Evolutionary conservation across 2,329 filamentous ascomycete species (phyloP).

Genomic region (Plenodomus tracheiphilus): DNA sequence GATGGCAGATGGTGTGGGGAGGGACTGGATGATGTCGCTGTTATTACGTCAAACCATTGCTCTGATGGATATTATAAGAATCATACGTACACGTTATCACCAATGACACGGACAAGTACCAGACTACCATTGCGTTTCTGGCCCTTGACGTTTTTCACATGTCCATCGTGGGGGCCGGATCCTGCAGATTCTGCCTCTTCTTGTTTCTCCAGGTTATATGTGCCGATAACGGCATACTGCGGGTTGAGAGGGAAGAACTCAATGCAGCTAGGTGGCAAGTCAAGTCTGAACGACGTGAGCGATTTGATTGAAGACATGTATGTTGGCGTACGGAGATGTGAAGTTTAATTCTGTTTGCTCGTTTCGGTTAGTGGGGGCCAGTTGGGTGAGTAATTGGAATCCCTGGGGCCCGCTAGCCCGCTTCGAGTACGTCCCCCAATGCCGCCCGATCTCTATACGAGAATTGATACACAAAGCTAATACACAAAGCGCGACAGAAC

Average conservation of each 20-base stretch:
- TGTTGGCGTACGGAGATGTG: conserved; percentile 1
- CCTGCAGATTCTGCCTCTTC: conserved; percentile 32
- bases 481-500: too few relatives aligned
- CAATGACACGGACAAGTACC: conserved; percentile 64
- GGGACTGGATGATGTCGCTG: conserved; percentile 57
- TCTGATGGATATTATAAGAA: neutral
- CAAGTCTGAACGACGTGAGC: conserved; percentile 57
- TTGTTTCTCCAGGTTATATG: conserved; percentile 71
- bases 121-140: conserved; percentile 76
- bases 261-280: conserved; percentile 76
- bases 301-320: conserved; percentile 47
- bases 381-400: conserved; percentile 18
- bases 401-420: too few relatives aligned
- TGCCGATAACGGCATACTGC: conserved; percentile 76
- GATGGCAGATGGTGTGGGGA: conserved; percentile 70
- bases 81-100: conserved; percentile 56
- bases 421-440: too few relatives aligned
- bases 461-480: too few relatives aligned
- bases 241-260: conserved; percentile 68
- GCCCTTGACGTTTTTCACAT: conserved; percentile 45
- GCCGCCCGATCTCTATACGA: too few relatives aligned
- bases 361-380: conserved; percentile 18
- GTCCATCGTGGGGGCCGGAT: conserved; percentile 20
- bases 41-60: neutral
- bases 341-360: conserved; percentile 10